phyloP scores from a whole-genome alignment of 768 basidiomycete genomes.

The Tephrocybe rancida region DNA sequence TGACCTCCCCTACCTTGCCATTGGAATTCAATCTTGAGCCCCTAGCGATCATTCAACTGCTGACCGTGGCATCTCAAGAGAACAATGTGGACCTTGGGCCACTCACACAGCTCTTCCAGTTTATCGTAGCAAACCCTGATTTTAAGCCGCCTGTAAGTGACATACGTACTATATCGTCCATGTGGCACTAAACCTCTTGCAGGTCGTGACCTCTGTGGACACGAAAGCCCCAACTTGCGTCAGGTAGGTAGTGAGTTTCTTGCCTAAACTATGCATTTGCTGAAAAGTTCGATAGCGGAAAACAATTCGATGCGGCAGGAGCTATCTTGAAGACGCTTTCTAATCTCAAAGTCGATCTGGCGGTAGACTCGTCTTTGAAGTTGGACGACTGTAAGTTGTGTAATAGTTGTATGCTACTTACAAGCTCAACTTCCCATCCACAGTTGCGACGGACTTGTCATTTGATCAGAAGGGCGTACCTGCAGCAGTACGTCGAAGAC shows the following conservation, averaged over 20 bases:
- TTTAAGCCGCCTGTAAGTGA: slow-evolving; percentile 52
- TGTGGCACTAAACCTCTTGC: not conserved
- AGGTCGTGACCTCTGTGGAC: slow-evolving; percentile 62
- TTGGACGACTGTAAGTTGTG: slow-evolving; percentile 64
- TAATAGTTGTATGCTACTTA: not conserved
- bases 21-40: slow-evolving; percentile 69
- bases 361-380: slow-evolving; percentile 52
- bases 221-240: slow-evolving; percentile 55
- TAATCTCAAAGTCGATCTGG: slow-evolving; percentile 59
- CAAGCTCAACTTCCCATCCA: not conserved
- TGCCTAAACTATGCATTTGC: not conserved
- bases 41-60: slow-evolving; percentile 57
- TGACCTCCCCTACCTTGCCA: slow-evolving; percentile 58
- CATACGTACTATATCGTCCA: not conserved
- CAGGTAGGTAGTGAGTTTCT: slow-evolving; percentile 38
- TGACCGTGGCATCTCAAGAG: slow-evolving; percentile 50
- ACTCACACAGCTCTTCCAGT: slow-evolving; percentile 53
- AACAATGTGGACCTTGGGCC: slow-evolving; percentile 66
- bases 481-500: slow-evolving; percentile 42
- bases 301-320: slow-evolving; percentile 61
- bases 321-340: slow-evolving; percentile 67
- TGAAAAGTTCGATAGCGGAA: slow-evolving; percentile 45
- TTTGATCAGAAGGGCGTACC: slow-evolving; percentile 62
- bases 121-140: slow-evolving; percentile 50
- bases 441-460: slow-evolving; percentile 56